phyloP scores from a whole-genome alignment of 2,329 filamentous ascomycete genomes.

The Apiospora marii region DNA sequence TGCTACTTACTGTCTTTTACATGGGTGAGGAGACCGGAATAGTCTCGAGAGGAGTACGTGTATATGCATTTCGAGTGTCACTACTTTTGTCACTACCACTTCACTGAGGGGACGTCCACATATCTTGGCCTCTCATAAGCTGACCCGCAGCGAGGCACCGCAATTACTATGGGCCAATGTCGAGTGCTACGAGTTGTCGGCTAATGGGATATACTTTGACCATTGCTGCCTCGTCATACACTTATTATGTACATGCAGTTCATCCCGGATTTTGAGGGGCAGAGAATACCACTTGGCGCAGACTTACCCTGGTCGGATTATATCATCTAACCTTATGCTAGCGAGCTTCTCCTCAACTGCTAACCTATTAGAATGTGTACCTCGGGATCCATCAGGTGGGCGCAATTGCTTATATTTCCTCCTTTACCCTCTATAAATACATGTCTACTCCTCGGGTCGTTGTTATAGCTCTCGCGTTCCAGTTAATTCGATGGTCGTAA shows the following conservation, averaged over 20 bases:
- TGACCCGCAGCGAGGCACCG: background rate
- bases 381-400: background rate
- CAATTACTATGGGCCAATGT: background rate
- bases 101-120: background rate
- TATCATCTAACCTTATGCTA: constrained; percentile 3
- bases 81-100: background rate
- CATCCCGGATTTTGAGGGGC: background rate
- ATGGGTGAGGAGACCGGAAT: background rate
- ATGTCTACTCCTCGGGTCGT: background rate
- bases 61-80: background rate
- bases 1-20: background rate
- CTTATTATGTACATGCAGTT: background rate
- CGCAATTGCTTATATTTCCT: background rate
- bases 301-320: background rate
- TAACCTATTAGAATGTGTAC: background rate
- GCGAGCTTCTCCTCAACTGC: background rate
- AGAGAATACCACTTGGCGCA: background rate
- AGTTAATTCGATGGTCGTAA: background rate
- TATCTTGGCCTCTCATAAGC: background rate
- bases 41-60: background rate
- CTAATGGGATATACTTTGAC: background rate
- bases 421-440: background rate
- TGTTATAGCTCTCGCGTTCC: background rate
- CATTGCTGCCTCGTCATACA: background rate
- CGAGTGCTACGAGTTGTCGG: background rate